Evolutionary conservation across 495 filamentous ascomycete species (phyloP).

Genomic region (Bombardia bombarda): DNA sequence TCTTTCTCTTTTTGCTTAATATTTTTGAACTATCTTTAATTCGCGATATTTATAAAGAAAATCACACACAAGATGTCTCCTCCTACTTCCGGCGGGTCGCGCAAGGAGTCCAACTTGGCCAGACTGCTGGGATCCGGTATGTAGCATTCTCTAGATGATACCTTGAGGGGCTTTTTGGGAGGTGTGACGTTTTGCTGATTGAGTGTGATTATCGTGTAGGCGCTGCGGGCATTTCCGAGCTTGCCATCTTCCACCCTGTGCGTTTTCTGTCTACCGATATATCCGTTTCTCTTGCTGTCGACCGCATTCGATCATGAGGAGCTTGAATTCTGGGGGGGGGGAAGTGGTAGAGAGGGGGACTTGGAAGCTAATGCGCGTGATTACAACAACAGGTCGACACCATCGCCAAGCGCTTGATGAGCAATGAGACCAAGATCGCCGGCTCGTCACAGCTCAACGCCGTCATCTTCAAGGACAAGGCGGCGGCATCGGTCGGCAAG

Average conservation of each 20-base stretch:
- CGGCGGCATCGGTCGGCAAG: conserved; percentile 52
- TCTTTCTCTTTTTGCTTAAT: background rate
- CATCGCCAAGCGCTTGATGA: conserved; percentile 97
- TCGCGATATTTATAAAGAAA: background rate
- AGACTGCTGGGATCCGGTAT: conserved; percentile 86
- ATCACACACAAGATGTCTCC: conserved; percentile 37
- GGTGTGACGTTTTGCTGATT: background rate
- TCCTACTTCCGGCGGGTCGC: conserved; percentile 43
- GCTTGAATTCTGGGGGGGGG: no score
- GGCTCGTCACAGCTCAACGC: conserved; percentile 59
- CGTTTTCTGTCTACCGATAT: conserved; percentile 21
- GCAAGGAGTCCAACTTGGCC: conserved; percentile 85
- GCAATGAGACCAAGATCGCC: conserved; percentile 75
- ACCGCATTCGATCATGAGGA: background rate
- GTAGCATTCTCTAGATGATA: conserved; percentile 8
- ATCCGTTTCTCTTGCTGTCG: background rate
- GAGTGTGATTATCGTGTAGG: conserved; percentile 40
- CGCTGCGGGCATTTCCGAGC: conserved; percentile 88
- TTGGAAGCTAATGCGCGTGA: background rate
- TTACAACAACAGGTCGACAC: conserved; percentile 79
- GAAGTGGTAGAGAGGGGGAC: no score
- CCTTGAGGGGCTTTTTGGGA: background rate
- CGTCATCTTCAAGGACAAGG: conserved; percentile 91
- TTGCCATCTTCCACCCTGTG: conserved; percentile 95
- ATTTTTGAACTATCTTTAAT: no score